Conservation (phyloP, 2,329 filamentous ascomycete genomes). For the Trichoderma asperellum region DNA sequence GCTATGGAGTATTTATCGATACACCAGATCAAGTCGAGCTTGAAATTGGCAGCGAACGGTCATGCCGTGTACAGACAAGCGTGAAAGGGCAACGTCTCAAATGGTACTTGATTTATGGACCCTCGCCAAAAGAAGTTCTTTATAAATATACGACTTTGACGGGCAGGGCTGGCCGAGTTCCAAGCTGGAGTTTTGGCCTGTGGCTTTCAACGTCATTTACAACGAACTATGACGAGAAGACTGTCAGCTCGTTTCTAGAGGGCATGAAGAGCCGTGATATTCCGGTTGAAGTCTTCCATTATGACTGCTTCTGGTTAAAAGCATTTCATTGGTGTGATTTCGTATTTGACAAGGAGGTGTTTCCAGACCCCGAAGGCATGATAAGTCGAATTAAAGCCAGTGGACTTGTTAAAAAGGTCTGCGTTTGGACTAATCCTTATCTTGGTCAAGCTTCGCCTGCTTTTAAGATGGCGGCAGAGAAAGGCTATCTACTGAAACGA, state of each 20-base stretch:
- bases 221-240: slow-evolving; percentile 71
- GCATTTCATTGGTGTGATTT: slow-evolving; percentile 78
- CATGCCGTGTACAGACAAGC: slow-evolving; percentile 69
- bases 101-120: slow-evolving; percentile 74
- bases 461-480: slow-evolving; percentile 66
- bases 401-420: slow-evolving; percentile 65
- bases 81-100: slow-evolving; percentile 71
- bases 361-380: slow-evolving; percentile 69
- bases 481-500: slow-evolving; percentile 71
- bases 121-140: slow-evolving; percentile 72
- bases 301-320: slow-evolving; percentile 79
- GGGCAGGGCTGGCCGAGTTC: slow-evolving; percentile 66
- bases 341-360: slow-evolving; percentile 68
- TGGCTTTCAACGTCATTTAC: slow-evolving; percentile 80
- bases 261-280: slow-evolving; percentile 69
- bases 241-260: slow-evolving; percentile 68
- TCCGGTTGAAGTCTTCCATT: slow-evolving; percentile 73
- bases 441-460: slow-evolving; percentile 70
- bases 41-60: slow-evolving; percentile 75
- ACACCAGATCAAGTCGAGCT: slow-evolving; percentile 70
- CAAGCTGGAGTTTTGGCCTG: slow-evolving; percentile 74
- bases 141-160: slow-evolving; percentile 69
- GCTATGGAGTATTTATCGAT: slow-evolving; percentile 78
- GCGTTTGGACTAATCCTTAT: slow-evolving; percentile 78
- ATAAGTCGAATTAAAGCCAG: slow-evolving; percentile 66